Evolutionary conservation across 495 filamentous ascomycete species (phyloP).

Genomic region (Penicillium simplicissimum): DNA sequence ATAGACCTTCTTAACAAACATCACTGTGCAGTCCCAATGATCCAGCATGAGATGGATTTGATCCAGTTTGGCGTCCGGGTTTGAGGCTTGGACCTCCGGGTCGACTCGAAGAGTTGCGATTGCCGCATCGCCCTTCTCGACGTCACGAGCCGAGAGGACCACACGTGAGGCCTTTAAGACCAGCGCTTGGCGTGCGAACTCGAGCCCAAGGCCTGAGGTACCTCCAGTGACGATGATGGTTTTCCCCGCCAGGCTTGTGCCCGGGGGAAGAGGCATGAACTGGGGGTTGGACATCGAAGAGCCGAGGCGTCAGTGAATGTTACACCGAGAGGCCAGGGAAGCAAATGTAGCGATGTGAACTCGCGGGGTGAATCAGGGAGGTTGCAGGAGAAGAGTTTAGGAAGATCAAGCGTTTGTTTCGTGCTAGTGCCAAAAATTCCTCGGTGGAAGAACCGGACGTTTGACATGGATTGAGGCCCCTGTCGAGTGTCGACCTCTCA

Average conservation of each 20-base stretch:
- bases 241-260: not conserved
- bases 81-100: slow-evolving; percentile 1
- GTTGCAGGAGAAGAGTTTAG: not conserved
- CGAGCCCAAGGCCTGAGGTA: slow-evolving; percentile 53
- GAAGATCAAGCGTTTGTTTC: not conserved
- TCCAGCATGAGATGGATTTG: slow-evolving; percentile 22
- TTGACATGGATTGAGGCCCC: not conserved
- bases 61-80: slow-evolving; percentile 14
- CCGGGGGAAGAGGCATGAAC: not conserved
- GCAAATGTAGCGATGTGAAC: not conserved
- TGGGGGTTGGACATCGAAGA: not conserved
- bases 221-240: slow-evolving; percentile 56
- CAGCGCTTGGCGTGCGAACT: slow-evolving; percentile 42
- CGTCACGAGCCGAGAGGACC: slow-evolving; percentile 30
- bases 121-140: slow-evolving; percentile 25
- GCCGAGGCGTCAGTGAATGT: not conserved
- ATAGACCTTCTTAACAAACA: slow-evolving; percentile 16
- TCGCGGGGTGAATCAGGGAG: not conserved
- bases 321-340: not conserved
- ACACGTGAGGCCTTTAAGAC: slow-evolving; percentile 17
- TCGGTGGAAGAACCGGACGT: not conserved
- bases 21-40: slow-evolving; percentile 20
- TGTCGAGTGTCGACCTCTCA: not conserved
- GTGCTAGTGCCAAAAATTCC: not conserved
- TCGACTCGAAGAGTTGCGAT: slow-evolving; percentile 18